Percentiles rank a stretch among this genome's conserved stretches.
phyloP scores from a whole-genome alignment of 768 basidiomycete species.

The Lactifluus pinguis region DNA sequence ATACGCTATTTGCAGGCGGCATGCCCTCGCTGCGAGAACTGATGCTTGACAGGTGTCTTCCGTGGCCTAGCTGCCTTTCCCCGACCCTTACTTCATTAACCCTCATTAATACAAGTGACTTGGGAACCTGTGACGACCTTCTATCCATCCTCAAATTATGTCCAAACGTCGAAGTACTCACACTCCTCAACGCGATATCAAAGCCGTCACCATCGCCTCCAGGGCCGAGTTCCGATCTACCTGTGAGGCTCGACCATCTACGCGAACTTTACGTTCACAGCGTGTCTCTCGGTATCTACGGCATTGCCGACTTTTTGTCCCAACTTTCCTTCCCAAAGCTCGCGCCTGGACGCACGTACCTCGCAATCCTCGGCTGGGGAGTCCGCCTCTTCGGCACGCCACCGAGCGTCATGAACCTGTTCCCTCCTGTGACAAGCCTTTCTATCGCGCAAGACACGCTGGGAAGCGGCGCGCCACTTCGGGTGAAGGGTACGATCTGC shows the following conservation, averaged over 20 bases:
- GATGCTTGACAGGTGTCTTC: neutral
- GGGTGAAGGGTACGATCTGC: neutral
- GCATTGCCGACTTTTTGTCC: neutral
- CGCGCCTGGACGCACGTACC: neutral
- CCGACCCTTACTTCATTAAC: neutral
- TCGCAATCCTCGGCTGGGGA: neutral
- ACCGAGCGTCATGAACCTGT: neutral
- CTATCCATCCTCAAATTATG: neutral
- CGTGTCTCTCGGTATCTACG: neutral
- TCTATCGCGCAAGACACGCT: neutral
- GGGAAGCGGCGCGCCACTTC: neutral
- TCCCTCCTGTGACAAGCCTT: neutral
- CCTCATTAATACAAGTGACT: neutral
- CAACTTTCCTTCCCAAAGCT: neutral
- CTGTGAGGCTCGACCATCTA: neutral
- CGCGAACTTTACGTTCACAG: neutral
- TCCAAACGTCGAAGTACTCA: conserved; percentile 2
- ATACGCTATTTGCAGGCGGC: neutral
- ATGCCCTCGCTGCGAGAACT: neutral
- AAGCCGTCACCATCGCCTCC: neutral
- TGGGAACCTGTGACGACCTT: neutral
- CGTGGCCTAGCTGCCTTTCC: neutral
- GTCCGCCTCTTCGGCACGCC: neutral
- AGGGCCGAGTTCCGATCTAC: conserved; percentile 7
- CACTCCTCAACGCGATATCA: neutral